A percentile compares a stretch with the other conserved stretches of the same genome.
These are phyloP conservation scores for Colletotrichum graminicola DNA, from an alignment of 2,329 filamentous ascomycete species.

Conservation along the genomic window DNA sequence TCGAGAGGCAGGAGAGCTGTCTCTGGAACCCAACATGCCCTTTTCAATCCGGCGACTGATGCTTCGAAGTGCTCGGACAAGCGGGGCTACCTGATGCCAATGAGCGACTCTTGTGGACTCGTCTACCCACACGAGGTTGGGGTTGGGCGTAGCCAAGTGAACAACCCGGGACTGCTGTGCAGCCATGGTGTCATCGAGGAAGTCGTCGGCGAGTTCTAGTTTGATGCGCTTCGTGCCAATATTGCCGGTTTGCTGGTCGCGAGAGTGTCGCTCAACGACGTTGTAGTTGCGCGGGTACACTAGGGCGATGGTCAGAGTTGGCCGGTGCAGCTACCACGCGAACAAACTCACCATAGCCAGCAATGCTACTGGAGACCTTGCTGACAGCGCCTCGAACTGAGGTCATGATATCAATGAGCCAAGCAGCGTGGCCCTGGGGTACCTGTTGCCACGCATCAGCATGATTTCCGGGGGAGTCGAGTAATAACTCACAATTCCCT, in stretches of 20 bases:
- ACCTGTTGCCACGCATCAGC: constrained; percentile 2
- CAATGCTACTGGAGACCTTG: constrained; percentile 38
- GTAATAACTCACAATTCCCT: constrained; percentile 17
- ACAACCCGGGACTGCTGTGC: not conserved
- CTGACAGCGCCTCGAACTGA: constrained; percentile 38
- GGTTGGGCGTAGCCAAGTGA: not conserved
- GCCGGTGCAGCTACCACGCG: too few species aligned
- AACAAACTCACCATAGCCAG: constrained; percentile 33
- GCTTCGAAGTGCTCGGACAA: constrained; percentile 25
- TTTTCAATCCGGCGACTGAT: constrained; percentile 17
- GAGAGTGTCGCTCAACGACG: constrained; percentile 20
- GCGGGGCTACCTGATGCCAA: constrained; percentile 36
- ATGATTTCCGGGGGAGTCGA: not conserved
- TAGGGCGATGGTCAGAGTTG: constrained; percentile 15
- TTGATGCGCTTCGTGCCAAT: constrained; percentile 33
- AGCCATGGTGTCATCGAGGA: not conserved
- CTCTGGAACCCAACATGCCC: not conserved
- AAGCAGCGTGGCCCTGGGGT: constrained; percentile 16
- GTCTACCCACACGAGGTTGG: constrained; percentile 35
- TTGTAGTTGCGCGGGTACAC: constrained; percentile 30
- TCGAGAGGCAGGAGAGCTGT: constrained; percentile 8
- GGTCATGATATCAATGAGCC: constrained; percentile 40
- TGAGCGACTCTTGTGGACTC: constrained; percentile 34
- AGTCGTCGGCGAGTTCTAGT: constrained; percentile 12
- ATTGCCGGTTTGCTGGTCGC: constrained; percentile 20